Base-by-base conservation (phyloP, 1,139 yeast species). In the Protomyces macrosporus region DNA sequence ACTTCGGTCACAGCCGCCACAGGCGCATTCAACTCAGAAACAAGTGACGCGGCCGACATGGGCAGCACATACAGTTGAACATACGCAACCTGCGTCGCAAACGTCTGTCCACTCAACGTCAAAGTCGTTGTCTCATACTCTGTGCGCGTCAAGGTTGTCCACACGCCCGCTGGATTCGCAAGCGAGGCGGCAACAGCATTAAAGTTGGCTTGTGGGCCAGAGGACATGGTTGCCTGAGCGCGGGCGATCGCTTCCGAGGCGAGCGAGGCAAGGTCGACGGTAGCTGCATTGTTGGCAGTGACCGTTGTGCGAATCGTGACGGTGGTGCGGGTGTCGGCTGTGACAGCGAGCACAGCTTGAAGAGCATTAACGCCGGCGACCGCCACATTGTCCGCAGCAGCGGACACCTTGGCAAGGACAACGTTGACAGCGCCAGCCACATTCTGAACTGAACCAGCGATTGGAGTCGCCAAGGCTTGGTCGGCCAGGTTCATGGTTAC, bases 31-130 rank as follows among this genome's bases (percentile, higher is more conserved):
- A 23, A 23, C 2, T 23, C 23, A 42, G 48, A 30, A 23, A 42
- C 6, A 14, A 42, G 23, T 10, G 48, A 42, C 14, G 62, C 52
- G 7, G 53, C 62, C 33, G 56, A 39, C 42, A 36, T 45, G 9
- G 62, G 62, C 23, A 58, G 14, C 34, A 58, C 62, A 39, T 58
- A 58, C 42, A 58, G 52, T 40, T 58, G 62, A 12, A 58, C 62
- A 50, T 58, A 58, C 12, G 62, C 51, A 10, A 14, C 32, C 32
- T 42, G 48, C 9, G 48, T 42, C 45, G 62, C 36, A 14, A 48
- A 30, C 10, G 56, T 33, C 16, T 48, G 45, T n/a, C 34, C 39
- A 14, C 14, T 35, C 7, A 35, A 33, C 10, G 55, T 51, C 16
- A 35, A 12, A 16, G 62, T 58, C 33, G 53, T 34, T 14, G 62